Base-by-base conservation (phyloP, 2,329 filamentous ascomycete species). In the Sarocladium oryzae region DNA sequence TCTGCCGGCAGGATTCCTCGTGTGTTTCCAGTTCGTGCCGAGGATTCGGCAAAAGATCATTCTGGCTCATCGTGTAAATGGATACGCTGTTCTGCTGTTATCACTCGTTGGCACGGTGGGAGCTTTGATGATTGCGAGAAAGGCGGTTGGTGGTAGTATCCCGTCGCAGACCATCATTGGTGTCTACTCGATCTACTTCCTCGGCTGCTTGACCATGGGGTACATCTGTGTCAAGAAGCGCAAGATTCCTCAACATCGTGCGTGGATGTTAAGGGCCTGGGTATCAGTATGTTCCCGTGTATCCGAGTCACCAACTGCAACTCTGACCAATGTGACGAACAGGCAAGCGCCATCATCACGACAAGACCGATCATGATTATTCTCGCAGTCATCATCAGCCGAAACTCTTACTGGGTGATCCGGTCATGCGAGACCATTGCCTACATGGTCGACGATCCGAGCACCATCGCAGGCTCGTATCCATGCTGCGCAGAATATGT, bases 181-280 rank as follows among this genome's bases (percentile, higher is more conserved):
- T 0, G 45, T 71, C 0, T 55, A 79, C 2, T 69, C 63, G 1
- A 67, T 79, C 28, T 58, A 72, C 8, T 77, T 77, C 2, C 61
- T 74, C 0, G 55, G 61, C 2, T 68, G 71, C 10, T 61, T 79
- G 21, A 54, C 59, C 1, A 54, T 83, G 38, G 74, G 79, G 1
- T 74, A 71, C 33, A 63, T 73, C 58, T 81, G 80, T 54, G 74
- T 84, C 61, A 81, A 77, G 61, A 63, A 69, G 2, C 60, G 82
- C 4, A 78, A 82, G 57, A 78, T 85, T 50, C 77, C 81, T 18
- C 72, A 82, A 58, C 79, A 83, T 53, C 69, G 79, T 1, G 75
- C 76, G 6, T 83, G 78, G 79, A 83, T 82, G 78, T 58, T 83
- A 16, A 61, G 79, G 10, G 68, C 74, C 10, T 74, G 72, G 72